A percentile compares a stretch with the other conserved stretches of the same genome.
phyloP scores from a whole-genome alignment of 2,329 filamentous ascomycete species.

The Sporothrix curviconia region DNA sequence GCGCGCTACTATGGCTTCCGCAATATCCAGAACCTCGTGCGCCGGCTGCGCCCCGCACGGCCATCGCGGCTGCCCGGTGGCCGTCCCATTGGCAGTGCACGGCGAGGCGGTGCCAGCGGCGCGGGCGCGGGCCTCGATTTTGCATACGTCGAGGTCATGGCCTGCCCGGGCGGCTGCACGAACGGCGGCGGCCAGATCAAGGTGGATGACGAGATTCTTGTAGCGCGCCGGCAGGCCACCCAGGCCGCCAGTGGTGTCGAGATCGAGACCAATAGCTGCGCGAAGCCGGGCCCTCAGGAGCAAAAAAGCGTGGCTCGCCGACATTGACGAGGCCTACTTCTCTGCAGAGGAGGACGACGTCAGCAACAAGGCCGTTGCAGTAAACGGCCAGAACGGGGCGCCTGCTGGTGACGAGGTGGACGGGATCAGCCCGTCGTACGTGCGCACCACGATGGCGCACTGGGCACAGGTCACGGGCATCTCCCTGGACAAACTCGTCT shows the following conservation, averaged over 20 bases:
- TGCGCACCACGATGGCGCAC: slow-evolving; percentile 63
- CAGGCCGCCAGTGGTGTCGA: background rate
- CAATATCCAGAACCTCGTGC: slow-evolving; percentile 95
- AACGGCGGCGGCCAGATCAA: slow-evolving; percentile 97
- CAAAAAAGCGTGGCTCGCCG: slow-evolving; percentile 79
- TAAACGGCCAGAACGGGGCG: background rate
- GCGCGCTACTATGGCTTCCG: slow-evolving; percentile 95
- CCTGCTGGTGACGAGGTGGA: slow-evolving; percentile 36
- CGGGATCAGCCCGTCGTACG: slow-evolving; percentile 58
- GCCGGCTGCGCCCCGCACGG: slow-evolving; percentile 76
- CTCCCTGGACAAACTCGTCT: slow-evolving; percentile 63
- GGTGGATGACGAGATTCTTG: slow-evolving; percentile 65
- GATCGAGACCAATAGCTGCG: background rate
- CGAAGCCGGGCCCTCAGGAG: slow-evolving; percentile 63
- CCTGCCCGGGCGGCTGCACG: slow-evolving; percentile 96
- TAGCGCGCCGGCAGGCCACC: slow-evolving; percentile 38
- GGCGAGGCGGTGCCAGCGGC: slow-evolving; percentile 33
- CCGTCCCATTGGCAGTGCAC: slow-evolving; percentile 50
- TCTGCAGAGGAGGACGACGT: slow-evolving; percentile 54
- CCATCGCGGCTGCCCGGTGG: slow-evolving; percentile 75
- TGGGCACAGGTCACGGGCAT: slow-evolving; percentile 72
- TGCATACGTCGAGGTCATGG: slow-evolving; percentile 98
- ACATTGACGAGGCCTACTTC: slow-evolving; percentile 86
- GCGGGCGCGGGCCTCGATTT: slow-evolving; percentile 56
- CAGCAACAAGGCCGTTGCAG: slow-evolving; percentile 5